Evolutionary conservation across 2,329 filamentous ascomycete genomes (phyloP).

Genomic region (Gliomastix tumulicola): DNA sequence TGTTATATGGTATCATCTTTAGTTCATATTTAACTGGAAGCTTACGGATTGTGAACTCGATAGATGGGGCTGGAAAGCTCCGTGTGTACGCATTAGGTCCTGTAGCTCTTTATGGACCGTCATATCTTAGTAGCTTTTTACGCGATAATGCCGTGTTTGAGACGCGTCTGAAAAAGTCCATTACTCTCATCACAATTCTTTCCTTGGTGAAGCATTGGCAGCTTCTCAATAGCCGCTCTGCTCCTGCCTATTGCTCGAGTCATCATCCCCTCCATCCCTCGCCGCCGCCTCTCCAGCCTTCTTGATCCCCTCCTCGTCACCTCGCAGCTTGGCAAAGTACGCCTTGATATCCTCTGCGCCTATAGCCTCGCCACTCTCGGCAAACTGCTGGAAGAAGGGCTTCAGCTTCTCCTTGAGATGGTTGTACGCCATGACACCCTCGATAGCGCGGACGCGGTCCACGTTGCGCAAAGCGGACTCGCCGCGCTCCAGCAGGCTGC

Average conservation of each 20-base stretch:
- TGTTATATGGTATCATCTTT: too few species aligned
- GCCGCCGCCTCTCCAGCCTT: conserved; percentile 51
- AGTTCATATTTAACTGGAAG: too few species aligned
- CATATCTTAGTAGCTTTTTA: too few species aligned
- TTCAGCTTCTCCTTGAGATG: conserved; percentile 94
- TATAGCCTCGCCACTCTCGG: conserved; percentile 81
- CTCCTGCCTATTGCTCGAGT: conserved; percentile 33
- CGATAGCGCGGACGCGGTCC: conserved; percentile 86
- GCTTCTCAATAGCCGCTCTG: conserved; percentile 48
- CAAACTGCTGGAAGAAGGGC: conserved; percentile 88
- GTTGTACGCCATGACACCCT: conserved; percentile 98
- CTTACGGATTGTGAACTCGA: too few species aligned
- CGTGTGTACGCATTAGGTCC: too few species aligned
- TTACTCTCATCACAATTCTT: too few species aligned
- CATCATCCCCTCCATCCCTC: conserved; percentile 20
- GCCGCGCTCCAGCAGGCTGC: conserved; percentile 81
- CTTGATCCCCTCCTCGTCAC: conserved; percentile 70
- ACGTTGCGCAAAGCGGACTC: conserved; percentile 89
- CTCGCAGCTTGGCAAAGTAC: conserved; percentile 90
- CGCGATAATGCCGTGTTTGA: too few species aligned
- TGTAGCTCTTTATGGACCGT: too few species aligned
- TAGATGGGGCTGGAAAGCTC: too few species aligned
- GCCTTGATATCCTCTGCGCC: conserved; percentile 93
- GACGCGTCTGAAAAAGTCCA: too few species aligned
- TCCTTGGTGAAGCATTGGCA: too few species aligned